Evolutionary conservation across 1,284 basidiomycete genomes (phyloP).

Genomic region (Ceratobasidium sp.): DNA sequence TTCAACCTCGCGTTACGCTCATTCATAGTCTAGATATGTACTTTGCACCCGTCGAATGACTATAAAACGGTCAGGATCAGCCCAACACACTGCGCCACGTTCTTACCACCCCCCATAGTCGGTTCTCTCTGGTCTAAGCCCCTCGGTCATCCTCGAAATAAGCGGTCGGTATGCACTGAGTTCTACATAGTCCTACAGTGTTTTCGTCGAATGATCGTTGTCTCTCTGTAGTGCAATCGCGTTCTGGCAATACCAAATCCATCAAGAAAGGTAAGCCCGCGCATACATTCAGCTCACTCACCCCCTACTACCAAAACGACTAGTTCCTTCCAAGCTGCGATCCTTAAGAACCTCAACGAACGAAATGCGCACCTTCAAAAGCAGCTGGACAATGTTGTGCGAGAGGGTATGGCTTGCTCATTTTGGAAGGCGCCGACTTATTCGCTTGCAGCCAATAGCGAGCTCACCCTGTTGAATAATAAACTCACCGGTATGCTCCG

Average conservation of each 20-base stretch:
- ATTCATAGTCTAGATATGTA: constrained; percentile 65
- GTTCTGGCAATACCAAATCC: constrained; percentile 87
- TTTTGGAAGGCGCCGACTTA: not conserved
- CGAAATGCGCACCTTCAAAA: constrained; percentile 71
- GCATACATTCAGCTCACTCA: constrained; percentile 5
- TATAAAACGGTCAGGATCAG: constrained; percentile 75
- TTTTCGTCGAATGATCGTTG: not conserved
- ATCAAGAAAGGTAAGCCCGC: constrained; percentile 72
- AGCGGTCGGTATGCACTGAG: constrained; percentile 66
- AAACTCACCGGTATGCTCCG: constrained; percentile 62
- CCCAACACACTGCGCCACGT: constrained; percentile 39
- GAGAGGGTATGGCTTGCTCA: constrained; percentile 33
- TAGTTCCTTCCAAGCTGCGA: constrained; percentile 80
- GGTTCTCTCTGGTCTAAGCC: constrained; percentile 78
- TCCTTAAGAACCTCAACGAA: constrained; percentile 77
- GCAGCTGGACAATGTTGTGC: constrained; percentile 49
- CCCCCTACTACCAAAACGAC: not conserved
- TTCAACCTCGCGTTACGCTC: constrained; percentile 35
- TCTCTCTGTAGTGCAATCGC: constrained; percentile 67
- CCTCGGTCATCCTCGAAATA: constrained; percentile 75
- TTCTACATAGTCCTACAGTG: not conserved
- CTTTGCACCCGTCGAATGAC: constrained; percentile 80
- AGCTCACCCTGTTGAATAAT: constrained; percentile 70
- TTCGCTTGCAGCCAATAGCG: constrained; percentile 66
- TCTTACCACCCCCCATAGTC: constrained; percentile 57